A percentile compares a stretch with the other conserved stretches of the same genome.
Evolutionary conservation across 306 rosid genomes (phyloP).

Genomic region (Clitoria ternatea): DNA sequence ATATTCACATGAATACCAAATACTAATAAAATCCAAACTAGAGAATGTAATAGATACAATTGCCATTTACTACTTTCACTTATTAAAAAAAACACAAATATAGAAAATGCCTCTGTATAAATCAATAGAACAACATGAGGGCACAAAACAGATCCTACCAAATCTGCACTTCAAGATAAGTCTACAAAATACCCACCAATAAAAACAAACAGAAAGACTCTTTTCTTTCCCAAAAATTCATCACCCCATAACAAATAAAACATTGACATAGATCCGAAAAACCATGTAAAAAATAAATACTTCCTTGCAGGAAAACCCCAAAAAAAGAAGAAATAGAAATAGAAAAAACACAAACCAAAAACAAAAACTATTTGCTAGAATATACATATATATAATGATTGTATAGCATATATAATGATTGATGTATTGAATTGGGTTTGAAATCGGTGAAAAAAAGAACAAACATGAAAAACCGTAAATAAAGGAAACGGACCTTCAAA

Average conservation of each 20-base stretch:
- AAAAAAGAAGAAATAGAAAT: background rate
- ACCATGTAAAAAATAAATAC: background rate
- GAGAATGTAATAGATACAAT: too few species aligned
- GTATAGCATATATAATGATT: background rate
- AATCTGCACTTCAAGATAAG: background rate
- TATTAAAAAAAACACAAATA: too few species aligned
- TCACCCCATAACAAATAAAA: background rate
- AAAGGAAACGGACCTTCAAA: slow-evolving; percentile 28
- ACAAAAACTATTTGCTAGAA: too few species aligned
- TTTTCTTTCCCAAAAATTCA: background rate
- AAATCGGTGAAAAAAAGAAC: background rate
- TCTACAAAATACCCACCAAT: background rate
- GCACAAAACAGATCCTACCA: background rate
- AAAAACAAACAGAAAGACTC: background rate
- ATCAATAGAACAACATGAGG: too few species aligned
- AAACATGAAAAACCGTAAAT: background rate
- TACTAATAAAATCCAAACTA: too few species aligned
- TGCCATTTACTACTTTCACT: too few species aligned
- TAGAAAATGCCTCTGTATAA: too few species aligned
- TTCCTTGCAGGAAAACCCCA: background rate
- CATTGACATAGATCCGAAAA: slow-evolving; percentile 8
- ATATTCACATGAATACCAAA: too few species aligned
- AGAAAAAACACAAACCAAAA: background rate
- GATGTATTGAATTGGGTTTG: background rate
- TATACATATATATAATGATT: background rate